Evolutionary conservation across 2,329 filamentous ascomycete genomes (phyloP), one percentile per base, ranked within the genome.

Genomic region (Colletotrichum eremochloae): DNA sequence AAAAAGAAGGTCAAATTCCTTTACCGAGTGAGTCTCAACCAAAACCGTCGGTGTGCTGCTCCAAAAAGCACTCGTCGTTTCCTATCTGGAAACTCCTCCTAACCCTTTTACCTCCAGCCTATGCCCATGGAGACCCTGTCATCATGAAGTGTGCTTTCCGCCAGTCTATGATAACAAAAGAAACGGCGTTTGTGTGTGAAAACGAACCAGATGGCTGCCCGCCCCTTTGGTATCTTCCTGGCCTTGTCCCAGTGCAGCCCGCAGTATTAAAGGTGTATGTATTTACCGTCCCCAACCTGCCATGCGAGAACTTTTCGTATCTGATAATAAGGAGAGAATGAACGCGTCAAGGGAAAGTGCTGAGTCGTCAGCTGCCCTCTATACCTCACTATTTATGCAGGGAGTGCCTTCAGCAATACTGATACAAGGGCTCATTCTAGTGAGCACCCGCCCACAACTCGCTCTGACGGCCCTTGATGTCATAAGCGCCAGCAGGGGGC

Each of bases 401-500:
- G 48, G 20, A 8, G 8, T 8, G 14, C 29, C 24, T 40, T 31
- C 46, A 14, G 48, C 38, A 24, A 33, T 52, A 53, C 8, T 52
- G 36, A 29, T 60, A 55, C 15, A 42, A n/a, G 11, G 9, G 2
- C 24, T 44, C 12, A 36, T 44, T 24, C 79, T 82, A 86, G 78
- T 87, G 86, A 53, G 83, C 82, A 52, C 80, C 79, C 42, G 86
- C 83, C 88, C 87, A 89, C 78, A 89, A 83, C 77, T 89, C 87
- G 70, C 81, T 84, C 75, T 85, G 83, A 72, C 87, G 85, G 69
- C 89, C 85, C 80, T 90, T 92, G 74, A 89, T 84, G 56, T 92
- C 90, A 76, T 92, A 93, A 68, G 88, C 86, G 67, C 90, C 86
- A 8, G 79, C 75, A 46, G 79, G 77, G 24, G 92, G 91, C 79